phyloP scores from a whole-genome alignment of 768 basidiomycete genomes.

The Epithele typhae region DNA sequence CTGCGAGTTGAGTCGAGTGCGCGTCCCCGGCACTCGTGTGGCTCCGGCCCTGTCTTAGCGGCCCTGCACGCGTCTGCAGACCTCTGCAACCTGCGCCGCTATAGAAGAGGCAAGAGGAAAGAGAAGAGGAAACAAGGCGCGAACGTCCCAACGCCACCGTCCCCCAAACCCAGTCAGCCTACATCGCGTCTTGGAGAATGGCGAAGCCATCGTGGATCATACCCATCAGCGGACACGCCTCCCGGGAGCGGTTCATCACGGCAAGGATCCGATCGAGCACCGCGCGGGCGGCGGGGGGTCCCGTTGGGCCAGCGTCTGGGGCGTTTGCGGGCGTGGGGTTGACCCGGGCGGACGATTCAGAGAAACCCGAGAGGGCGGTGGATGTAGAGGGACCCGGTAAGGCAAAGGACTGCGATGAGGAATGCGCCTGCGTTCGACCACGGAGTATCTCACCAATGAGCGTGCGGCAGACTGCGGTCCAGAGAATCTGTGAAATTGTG shows the following conservation, averaged over 20 bases:
- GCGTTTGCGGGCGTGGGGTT: too few relatives aligned
- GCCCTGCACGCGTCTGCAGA: not conserved
- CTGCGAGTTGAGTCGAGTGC: too few relatives aligned
- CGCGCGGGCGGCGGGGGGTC: slow-evolving; percentile 8
- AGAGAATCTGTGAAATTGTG: slow-evolving; percentile 9
- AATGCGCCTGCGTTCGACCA: slow-evolving; percentile 3
- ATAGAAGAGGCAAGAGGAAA: too few relatives aligned
- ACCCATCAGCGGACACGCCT: slow-evolving; percentile 19
- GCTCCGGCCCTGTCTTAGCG: too few relatives aligned
- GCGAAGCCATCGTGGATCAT: slow-evolving; percentile 17
- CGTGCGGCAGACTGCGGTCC: slow-evolving; percentile 16
- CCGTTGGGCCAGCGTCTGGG: too few relatives aligned
- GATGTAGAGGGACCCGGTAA: too few relatives aligned
- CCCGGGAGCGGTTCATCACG: slow-evolving; percentile 17
- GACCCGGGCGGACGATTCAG: too few relatives aligned
- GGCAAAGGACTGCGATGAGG: slow-evolving; percentile 8
- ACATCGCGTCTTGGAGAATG: slow-evolving; percentile 13
- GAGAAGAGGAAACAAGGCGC: too few relatives aligned
- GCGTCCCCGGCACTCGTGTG: too few relatives aligned
- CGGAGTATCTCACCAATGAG: slow-evolving; percentile 18
- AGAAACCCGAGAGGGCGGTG: too few relatives aligned
- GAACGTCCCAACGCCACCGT: not conserved
- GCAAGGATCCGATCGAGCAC: slow-evolving; percentile 13
- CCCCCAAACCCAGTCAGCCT: slow-evolving; percentile 8
- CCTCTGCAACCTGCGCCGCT: not conserved